Evolutionary conservation across 2,329 filamentous ascomycete species (phyloP).

Genomic region (Fusarium fujikuroi): DNA sequence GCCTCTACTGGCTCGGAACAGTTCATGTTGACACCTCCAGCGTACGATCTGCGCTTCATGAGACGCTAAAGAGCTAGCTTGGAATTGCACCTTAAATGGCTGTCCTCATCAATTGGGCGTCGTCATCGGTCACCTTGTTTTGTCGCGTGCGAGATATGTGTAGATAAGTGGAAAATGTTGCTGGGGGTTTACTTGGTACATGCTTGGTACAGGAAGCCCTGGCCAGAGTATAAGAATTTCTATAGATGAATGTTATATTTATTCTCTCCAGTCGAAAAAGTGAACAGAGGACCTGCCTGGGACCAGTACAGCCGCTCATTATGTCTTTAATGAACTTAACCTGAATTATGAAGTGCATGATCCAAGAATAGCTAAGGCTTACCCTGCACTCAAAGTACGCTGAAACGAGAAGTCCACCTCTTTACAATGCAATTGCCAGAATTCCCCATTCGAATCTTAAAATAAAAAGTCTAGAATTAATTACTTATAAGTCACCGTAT

Average conservation of each 20-base stretch:
- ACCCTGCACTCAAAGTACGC: background rate
- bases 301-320: background rate
- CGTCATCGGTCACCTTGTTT: accelerated
- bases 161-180: accelerated
- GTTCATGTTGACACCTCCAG: background rate
- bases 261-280: background rate
- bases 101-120: background rate
- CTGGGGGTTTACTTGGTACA: accelerated
- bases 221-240: accelerated
- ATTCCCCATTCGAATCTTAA: accelerated
- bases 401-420: accelerated
- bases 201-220: background rate
- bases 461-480: accelerated
- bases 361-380: accelerated
- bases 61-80: background rate
- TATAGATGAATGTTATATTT: background rate
- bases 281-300: no score
- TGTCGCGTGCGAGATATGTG: accelerated
- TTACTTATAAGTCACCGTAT: accelerated
- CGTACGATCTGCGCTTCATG: background rate
- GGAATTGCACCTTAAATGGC: accelerated
- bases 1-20: background rate
- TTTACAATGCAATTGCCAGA: background rate
- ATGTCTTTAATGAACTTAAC: background rate
- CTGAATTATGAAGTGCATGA: background rate